A percentile compares a stretch with the other conserved stretches of the same genome.
Conservation (phyloP, 208 protist species). For the Trypanosoma cruzi region DNA sequence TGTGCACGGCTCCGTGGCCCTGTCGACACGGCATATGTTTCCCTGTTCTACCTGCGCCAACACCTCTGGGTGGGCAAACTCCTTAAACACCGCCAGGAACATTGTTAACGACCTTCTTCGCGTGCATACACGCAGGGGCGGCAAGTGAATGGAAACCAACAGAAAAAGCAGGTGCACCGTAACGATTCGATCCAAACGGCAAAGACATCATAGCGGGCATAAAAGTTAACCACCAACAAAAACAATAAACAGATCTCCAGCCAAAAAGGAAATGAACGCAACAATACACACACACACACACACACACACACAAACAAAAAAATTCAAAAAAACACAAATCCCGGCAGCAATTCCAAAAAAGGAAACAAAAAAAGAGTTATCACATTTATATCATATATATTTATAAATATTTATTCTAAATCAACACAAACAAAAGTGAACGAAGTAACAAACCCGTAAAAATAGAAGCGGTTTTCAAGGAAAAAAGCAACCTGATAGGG, state of each 20-base stretch:
- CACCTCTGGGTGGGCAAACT: constrained; percentile 79
- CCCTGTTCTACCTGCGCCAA: constrained; percentile 51
- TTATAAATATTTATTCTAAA: too few species aligned
- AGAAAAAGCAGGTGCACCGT: constrained; percentile 9
- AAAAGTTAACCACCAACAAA: not conserved
- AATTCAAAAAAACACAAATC: not conserved
- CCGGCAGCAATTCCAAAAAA: too few species aligned
- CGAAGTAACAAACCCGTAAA: too few species aligned
- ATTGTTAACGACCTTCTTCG: constrained; percentile 24
- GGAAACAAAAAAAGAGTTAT: too few species aligned
- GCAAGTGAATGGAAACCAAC: too few species aligned
- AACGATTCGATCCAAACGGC: not conserved
- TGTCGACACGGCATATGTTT: constrained; percentile 69
- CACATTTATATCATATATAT: too few species aligned
- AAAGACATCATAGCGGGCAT: not conserved
- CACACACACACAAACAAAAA: not conserved
- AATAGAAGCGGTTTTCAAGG: too few species aligned
- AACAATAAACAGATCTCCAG: too few species aligned
- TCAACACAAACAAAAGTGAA: too few species aligned
- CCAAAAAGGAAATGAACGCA: not conserved
- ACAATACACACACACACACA: not conserved
- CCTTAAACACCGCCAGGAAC: constrained; percentile 79
- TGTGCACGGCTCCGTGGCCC: constrained; percentile 30
- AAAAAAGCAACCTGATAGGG: not conserved
- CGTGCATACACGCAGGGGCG: not conserved